Evolutionary conservation across 140 eudicot species (phyloP), one percentile per base, ranked within the genome.

Genomic region (Senecio squalidus): DNA sequence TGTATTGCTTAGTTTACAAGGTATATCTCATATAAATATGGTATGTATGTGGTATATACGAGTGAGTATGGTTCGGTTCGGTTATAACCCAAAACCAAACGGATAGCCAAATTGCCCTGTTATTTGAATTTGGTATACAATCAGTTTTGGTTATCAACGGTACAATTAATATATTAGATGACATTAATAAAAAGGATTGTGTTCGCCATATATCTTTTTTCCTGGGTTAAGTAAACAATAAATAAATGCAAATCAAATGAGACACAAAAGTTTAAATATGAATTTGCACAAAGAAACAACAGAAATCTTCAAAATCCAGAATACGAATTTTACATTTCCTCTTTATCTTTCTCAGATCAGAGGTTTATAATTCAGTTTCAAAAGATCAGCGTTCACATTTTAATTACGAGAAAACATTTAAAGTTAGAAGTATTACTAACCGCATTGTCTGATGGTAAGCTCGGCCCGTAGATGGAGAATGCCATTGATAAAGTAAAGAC

Each of bases 381-480:
- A 43, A 44, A 48, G 31, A 27, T 20, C 10, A 20, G 6, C 9
- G 8, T 55, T 16, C 16, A n/a, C 43, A 3, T 23, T 59, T 38
- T 59, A 59, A 2, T 38, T 60, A 26, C 17, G 11, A 23, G 43
- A 16, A 1, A 58, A 46, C 41, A 24, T 22, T 26, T 4, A 7
- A 33, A 27, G 52, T 58, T 38, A 65, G 17, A 39, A 65, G 31
- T 21, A 27, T 30, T 26, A 46, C 58, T 18, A 44, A 60, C 75
- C 29, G 23, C 74, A 83, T 47, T 70, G 76, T 63, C 82, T 75
- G 30, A 88, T 79, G 0, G 96, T 84, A 59, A 88, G 94, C 74
- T 88, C 94, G 0, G 96, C 96, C 44, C 94, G 68, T 6, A 84
- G 83, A 76, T 88, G 91, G 14, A 88, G 81, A 28, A 76, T 71